These are phyloP conservation scores for Penicillium oxalicum DNA, from an alignment of 2,329 filamentous ascomycete genomes.

Conservation along the genomic window DNA sequence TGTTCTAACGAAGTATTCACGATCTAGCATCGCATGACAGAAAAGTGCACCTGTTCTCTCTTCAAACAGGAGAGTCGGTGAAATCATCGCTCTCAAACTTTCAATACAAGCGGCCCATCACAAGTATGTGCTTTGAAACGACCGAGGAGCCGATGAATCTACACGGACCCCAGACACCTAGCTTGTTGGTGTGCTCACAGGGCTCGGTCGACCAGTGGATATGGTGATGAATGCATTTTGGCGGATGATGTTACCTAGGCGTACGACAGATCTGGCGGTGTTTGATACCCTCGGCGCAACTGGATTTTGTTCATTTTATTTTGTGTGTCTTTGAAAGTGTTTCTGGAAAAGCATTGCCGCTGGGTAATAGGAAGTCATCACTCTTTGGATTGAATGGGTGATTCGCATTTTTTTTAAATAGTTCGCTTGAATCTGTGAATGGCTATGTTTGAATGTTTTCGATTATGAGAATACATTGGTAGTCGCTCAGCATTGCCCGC, in stretches of 20 bases:
- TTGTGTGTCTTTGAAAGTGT: no score
- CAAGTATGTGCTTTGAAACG: constrained; percentile 31
- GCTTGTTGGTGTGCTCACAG: constrained; percentile 30
- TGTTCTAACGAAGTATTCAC: not conserved
- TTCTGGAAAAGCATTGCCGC: no score
- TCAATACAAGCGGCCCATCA: constrained; percentile 22
- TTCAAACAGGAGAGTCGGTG: constrained; percentile 31
- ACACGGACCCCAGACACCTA: constrained; percentile 27
- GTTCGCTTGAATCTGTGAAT: no score
- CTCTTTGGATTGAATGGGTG: no score
- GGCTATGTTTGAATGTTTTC: no score
- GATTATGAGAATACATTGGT: no score
- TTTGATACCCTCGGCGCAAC: no score
- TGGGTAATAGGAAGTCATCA: no score
- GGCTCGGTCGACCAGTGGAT: constrained; percentile 34
- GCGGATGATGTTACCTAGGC: not conserved
- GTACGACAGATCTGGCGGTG: no score
- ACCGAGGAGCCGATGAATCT: constrained; percentile 14
- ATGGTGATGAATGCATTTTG: constrained; percentile 21
- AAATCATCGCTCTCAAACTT: constrained; percentile 23
- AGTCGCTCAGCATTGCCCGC: no score
- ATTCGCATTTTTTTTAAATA: no score
- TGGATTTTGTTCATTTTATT: no score
- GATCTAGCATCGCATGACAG: constrained; percentile 28
- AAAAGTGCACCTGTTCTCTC: constrained; percentile 35